Percentiles rank a stretch among this genome's conserved stretches.
These are phyloP conservation scores for Candida multigemmis DNA, from an alignment of 805 yeast species.

Conservation along the genomic window DNA sequence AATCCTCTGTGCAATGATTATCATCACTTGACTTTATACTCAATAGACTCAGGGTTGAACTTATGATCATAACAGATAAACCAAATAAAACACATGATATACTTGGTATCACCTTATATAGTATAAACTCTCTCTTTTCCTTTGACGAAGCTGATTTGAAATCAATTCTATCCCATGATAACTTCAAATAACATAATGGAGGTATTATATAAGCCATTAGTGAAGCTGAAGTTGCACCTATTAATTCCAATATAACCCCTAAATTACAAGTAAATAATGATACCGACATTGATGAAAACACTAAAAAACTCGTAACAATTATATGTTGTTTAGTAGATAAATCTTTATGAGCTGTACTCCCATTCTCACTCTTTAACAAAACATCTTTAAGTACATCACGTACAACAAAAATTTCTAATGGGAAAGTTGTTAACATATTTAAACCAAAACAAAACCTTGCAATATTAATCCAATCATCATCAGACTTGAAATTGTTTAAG, in stretches of 20 bases:
- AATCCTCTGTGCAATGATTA: constrained; percentile 42
- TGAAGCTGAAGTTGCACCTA: constrained; percentile 91
- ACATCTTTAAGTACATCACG: constrained; percentile 77
- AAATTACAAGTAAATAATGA: constrained; percentile 77
- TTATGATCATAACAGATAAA: constrained; percentile 62
- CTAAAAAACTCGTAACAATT: constrained; percentile 54
- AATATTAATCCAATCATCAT: constrained; percentile 67
- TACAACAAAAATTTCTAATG: constrained; percentile 83
- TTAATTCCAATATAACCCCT: constrained; percentile 82
- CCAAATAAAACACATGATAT: constrained; percentile 66
- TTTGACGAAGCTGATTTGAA: constrained; percentile 7
- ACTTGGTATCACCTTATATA: constrained; percentile 44
- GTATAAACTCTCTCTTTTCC: constrained; percentile 18
- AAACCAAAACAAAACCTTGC: constrained; percentile 89
- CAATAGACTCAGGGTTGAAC: constrained; percentile 67
- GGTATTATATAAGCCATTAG: constrained; percentile 89
- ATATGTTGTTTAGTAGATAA: constrained; percentile 45
- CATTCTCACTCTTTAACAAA: constrained; percentile 17
- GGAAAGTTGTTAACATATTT: constrained; percentile 88
- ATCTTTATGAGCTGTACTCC: constrained; percentile 27
- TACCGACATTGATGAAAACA: constrained; percentile 62
- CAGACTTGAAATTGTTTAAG: constrained; percentile 74
- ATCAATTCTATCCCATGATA: constrained; percentile 40
- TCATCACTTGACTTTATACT: constrained; percentile 28
- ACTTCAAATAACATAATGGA: constrained; percentile 68